phyloP scores from a whole-genome alignment of 805 yeast genomes.

The Barnettozyma vustinii region DNA sequence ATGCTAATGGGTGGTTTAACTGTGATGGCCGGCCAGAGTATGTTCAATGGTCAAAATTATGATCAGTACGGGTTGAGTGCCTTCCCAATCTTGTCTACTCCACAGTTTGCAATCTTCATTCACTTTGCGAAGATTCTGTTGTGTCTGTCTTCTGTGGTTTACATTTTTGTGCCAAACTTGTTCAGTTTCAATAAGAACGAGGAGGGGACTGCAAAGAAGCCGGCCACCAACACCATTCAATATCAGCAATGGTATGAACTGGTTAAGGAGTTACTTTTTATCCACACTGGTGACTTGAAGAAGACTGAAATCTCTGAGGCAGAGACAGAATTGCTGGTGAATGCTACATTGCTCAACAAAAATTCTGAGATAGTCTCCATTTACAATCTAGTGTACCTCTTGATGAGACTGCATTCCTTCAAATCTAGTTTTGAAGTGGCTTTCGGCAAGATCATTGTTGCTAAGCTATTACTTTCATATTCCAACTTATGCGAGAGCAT shows the following conservation, averaged over 20 bases:
- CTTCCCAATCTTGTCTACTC: constrained; percentile 32
- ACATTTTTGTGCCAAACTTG: constrained; percentile 17
- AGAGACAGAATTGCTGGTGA: constrained; percentile 17
- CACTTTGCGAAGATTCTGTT: constrained; percentile 24
- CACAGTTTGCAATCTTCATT: constrained; percentile 25
- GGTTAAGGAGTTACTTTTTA: constrained; percentile 21
- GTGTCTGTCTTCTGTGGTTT: constrained; percentile 19
- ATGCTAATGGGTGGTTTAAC: constrained; percentile 45
- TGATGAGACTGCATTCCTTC: constrained; percentile 17
- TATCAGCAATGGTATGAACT: constrained; percentile 21
- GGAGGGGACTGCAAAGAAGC: constrained; percentile 5
- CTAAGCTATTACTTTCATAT: constrained; percentile 18
- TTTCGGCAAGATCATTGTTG: constrained; percentile 20
- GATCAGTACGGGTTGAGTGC: constrained; percentile 43
- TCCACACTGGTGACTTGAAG: constrained; percentile 17
- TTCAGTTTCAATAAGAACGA: constrained; percentile 2
- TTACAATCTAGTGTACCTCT: constrained; percentile 9
- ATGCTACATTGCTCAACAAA: constrained; percentile 11
- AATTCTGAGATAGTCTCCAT: constrained; percentile 3
- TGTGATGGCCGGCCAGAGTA: constrained; percentile 36
- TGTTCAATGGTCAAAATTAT: constrained; percentile 21
- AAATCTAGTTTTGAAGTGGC: constrained; percentile 22
- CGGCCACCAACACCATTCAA: not conserved
- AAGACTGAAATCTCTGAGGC: constrained; percentile 13
- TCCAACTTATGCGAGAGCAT: constrained; percentile 14